Base-by-base conservation (phyloP, 2,329 filamentous ascomycete species). In the Aspergillus texensis region DNA sequence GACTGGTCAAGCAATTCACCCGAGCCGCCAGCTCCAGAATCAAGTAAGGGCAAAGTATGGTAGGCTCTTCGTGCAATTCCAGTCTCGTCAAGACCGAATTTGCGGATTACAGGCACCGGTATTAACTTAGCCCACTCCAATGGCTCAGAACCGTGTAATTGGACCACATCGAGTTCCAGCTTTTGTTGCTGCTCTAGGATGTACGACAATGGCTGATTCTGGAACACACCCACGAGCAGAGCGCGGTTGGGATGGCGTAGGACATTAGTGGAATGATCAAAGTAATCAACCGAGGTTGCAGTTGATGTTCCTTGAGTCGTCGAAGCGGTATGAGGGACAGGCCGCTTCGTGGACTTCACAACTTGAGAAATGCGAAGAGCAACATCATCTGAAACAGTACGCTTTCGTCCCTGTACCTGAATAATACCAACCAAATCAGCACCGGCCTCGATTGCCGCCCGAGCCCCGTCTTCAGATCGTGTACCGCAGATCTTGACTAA, bases 401-500 rank as follows among this genome's bases (percentile, higher is more conserved):
- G 89, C 74, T 90, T 93, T 21, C 91, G 87, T 6, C 91, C 90
- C 39, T 91, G 88, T 8, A 95, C 95, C 14, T 97, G 83, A 62
- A 97, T 97, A 71, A 99, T 96, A 65, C 95, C 95, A 58, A 99
- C 88, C 68, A 97, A 83, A 78, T 99, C 94, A 36, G 95, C 95
- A 30, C 94, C 94, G 45, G 93, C 90, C 74, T 94, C 88, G 54
- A 96, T 88, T 19, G 95, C 95, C 65, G 88, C 86, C 61, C 87
- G 83, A 6, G 95, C 95, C 19, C 90, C 93, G 74, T 96, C 92
- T 11, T 89, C 85, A 63, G 88, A 93, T 62, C 94, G 87, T 10
- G 94, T 98, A 6, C 95, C 95, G 76, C 95, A 99, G 28, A 99
- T 96, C 81, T 99, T 99, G 68, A 97, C 93, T 34, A 95, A 83